Evolutionary conservation across 257 asterid species (phyloP), one percentile per base, ranked within the genome.

Genomic region (Sherardia arvensis): DNA sequence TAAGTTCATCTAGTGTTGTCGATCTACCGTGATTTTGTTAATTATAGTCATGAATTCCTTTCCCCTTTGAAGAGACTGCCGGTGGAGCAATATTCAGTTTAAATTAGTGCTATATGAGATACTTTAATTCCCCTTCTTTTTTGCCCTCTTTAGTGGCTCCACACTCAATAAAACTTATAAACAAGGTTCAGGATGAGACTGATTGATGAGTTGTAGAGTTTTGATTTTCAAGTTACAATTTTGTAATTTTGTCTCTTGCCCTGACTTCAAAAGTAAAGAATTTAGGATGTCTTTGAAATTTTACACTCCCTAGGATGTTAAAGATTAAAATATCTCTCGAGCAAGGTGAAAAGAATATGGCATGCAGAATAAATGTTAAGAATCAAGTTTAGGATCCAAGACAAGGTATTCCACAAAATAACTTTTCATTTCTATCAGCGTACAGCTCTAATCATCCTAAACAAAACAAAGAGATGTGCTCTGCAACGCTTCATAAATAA

Each of bases 401-500:
- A 43, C 15, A 14, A 15, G 49, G 4, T 9, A 34, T 34, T n/a
- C n/a, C 6, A 34, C 43, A 6, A 34, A 34, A 34, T 34, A 7
- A 6, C 43, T 34, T 34, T 43, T 43, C 49, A 43, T 43, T 43
- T 40, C n/a, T n/a, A n/a, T n/a, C n/a, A n/a, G n/a, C 9, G 2
- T 34, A 7, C 43, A 32, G 9, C 12, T 7, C 43, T 34, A 6
- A 34, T 34, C 43, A 34, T 34, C 43, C 43, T 43, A 43, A 4
- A 43, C n/a, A 17, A 43, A 43, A 43, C 51, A 17, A 43, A 43
- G 51, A 43, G 82, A 73, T 49, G 75, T 60, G 77, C 70, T 54
- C 61, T 71, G 62, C 11, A 86, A 74, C 57, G 77, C 85, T 65
- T 78, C 68, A 71, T 82, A 78, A 72, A 87, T 69, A 53, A 61